Evolutionary conservation across 768 basidiomycete genomes (phyloP), one percentile per base, ranked within the genome.

Genomic region (Panus rudis): DNA sequence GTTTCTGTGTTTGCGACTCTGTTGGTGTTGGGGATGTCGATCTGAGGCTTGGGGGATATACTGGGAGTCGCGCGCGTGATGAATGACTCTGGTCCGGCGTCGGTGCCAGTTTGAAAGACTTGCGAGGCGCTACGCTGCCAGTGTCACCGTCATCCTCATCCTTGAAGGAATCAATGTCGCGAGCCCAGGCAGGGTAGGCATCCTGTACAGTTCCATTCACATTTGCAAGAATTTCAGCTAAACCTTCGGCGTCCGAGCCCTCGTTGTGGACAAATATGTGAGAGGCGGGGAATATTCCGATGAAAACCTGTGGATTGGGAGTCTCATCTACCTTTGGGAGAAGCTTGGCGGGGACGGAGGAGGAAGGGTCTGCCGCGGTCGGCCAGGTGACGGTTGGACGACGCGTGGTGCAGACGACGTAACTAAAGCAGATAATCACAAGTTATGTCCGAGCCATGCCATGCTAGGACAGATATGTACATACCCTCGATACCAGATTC

Each of bases 401-500:
- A 22, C 84, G 75, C 7, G 83, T 81, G 2, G 87, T 84, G 53
- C 82, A 88, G 2, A 92, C 85, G 42, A 92, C 88, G 64, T 92
- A 92, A 28, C 88, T 92, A 49, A 16, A 47, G 26, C 30, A 49
- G 3, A 39, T 40, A 21, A 34, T 23, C 16, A 44, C 32, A 34
- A 40, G 37, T 47, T 24, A 32, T 32, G 38, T 34, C 21, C 20
- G 45, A 21, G 42, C 51, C 41, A 39, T 24, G 21, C 22, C 41
- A 41, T n/a, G 45, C 42, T 43, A 22, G 37, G 41, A 13, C 20
- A 46, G 14, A 27, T 51, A 23, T 40, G 50, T 47, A 78, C 87
- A 62, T 61, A 96, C 87, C 94, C 94, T 68, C 94, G 73, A 64
- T 91, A 97, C 94, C 94, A 98, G 13, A 80, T 63, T 16, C 82